These are phyloP conservation scores for Dendryphion nanum DNA, from an alignment of 2,329 filamentous ascomycete species.

Conservation along the genomic window DNA sequence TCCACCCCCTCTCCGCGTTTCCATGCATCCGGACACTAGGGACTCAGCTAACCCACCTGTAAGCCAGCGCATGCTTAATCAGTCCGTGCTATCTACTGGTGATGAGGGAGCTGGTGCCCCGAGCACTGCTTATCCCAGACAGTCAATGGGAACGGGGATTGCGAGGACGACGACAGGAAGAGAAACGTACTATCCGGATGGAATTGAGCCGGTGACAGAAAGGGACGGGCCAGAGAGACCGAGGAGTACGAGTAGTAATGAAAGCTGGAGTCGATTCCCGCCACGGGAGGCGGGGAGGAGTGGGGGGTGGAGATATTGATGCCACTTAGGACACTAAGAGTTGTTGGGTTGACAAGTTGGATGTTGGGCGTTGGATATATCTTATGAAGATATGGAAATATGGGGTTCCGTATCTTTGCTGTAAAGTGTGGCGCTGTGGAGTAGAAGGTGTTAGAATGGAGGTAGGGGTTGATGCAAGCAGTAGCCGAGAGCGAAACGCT, in stretches of 20 bases:
- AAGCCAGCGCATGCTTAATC: not conserved
- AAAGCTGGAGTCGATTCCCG: not conserved
- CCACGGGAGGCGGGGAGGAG: constrained; percentile 1
- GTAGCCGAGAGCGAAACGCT: too few species aligned
- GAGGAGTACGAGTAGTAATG: not conserved
- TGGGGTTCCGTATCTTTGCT: too few species aligned
- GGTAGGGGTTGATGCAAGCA: too few species aligned
- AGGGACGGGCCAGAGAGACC: not conserved
- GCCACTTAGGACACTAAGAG: too few species aligned
- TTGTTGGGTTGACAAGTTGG: too few species aligned
- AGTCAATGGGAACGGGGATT: not conserved
- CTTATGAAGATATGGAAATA: too few species aligned
- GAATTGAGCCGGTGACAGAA: not conserved
- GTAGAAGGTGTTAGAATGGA: too few species aligned
- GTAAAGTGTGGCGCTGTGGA: too few species aligned
- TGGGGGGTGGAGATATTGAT: too few species aligned
- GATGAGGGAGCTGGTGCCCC: not conserved
- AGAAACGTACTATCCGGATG: not conserved
- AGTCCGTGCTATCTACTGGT: not conserved
- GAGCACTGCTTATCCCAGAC: not conserved
- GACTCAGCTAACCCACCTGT: not conserved
- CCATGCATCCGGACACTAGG: not conserved
- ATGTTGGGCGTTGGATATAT: too few species aligned
- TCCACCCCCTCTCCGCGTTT: not conserved
- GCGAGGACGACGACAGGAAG: constrained; percentile 1